Base-by-base conservation (phyloP, 2,329 filamentous ascomycete genomes). In the Colletotrichum tamarilloi region DNA sequence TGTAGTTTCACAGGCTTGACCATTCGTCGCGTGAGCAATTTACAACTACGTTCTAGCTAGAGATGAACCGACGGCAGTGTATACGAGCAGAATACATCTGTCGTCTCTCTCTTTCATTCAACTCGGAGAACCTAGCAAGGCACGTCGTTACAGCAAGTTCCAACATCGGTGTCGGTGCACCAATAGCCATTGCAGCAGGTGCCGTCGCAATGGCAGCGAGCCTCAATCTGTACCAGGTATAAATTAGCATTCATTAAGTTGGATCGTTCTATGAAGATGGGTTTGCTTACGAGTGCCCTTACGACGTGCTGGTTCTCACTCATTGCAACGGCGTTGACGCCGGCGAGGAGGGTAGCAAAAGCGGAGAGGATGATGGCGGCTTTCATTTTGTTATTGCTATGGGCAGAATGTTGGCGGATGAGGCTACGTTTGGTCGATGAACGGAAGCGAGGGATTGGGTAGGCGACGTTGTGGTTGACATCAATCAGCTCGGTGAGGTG, bases 161-260 rank as follows among this genome's bases (percentile, higher is more conserved):
- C 68, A 12, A 28, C 53, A 1, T 12, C 68, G 1, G 42, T 24
- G 4, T 72, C 68, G n/a, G 64, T 62, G n/a, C 68, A 72, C 68
- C 64, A 72, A 26, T 9, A 68, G 11, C 63, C 56, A 4, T 22
- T 35, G 26, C 68, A 72, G 22, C 68, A 72, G 16, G 32, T 56
- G 16, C 68, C 68, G 28, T 68, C 64, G 19, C 68, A 72, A 22
- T 67, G 57, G 16, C 68, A 72, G 32, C 68, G 56, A 7, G 57
- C 63, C 28, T 67, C 57, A 19, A 68, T 22, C 64, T 72, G 14
- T 14, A 42, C 9, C 3, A 2, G 35, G 7, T 5, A 24, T 28
- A 3, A 28, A 7, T 38, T 6, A 38, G 55, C 28, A 7, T 16
- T 5, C 14, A 5, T 8, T 3, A 5, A 14, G 19, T 5, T 4